phyloP scores from a whole-genome alignment of 352 stramenopile genomes.

The Blastocystis sp. region DNA sequence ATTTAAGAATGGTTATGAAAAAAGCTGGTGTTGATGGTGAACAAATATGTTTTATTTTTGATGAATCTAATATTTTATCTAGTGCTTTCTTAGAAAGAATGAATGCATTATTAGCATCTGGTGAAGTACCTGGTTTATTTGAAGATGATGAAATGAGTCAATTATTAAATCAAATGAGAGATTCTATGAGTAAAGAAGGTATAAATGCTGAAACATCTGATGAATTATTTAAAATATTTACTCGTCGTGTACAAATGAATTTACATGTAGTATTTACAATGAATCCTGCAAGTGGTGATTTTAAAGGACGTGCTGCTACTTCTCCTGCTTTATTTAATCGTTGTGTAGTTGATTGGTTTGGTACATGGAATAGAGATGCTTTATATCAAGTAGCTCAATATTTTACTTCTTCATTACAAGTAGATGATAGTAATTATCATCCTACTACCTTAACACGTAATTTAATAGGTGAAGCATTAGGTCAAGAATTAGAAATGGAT shows the following conservation, averaged over 20 bases:
- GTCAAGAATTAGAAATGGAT: background rate
- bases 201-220: constrained; percentile 45
- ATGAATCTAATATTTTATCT: constrained; percentile 91
- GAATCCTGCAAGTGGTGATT: constrained; percentile 89
- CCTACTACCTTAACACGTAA: constrained; percentile 45
- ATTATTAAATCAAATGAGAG: constrained; percentile 76
- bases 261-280: constrained; percentile 99
- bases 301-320: constrained; percentile 83
- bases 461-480: constrained; percentile 47
- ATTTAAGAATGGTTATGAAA: constrained; percentile 85
- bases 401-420: constrained; percentile 78
- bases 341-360: constrained; percentile 83
- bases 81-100: constrained; percentile 97
- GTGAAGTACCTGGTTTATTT: constrained; percentile 97
- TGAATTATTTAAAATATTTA: constrained; percentile 85
- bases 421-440: constrained; percentile 59
- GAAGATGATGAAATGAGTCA: constrained; percentile 93
- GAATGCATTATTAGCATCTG: constrained; percentile 94
- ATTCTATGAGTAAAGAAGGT: constrained; percentile 50
- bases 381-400: constrained; percentile 91
- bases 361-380: constrained; percentile 85
- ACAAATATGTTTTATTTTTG: constrained; percentile 99
- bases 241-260: constrained; percentile 85
- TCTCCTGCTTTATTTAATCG: constrained; percentile 98
- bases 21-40: constrained; percentile 86